Conservation (phyloP, 2,329 filamentous ascomycete genomes). For the Curvularia sp. region DNA sequence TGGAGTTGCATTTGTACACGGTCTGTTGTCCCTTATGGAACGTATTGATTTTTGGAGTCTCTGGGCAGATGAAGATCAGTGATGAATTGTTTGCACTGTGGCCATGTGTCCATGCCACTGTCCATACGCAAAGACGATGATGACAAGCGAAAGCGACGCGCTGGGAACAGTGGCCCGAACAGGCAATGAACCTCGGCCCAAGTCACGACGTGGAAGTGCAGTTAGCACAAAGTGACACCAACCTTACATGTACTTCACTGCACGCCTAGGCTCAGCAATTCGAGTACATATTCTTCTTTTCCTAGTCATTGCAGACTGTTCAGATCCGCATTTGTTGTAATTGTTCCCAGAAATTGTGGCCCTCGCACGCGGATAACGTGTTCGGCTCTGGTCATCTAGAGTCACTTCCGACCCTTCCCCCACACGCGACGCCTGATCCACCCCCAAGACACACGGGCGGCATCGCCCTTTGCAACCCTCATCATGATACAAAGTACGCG, state of each 20-base stretch:
- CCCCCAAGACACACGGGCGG: slow-evolving; percentile 9
- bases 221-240: slow-evolving; percentile 15
- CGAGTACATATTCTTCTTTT: not conserved
- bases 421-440: slow-evolving; percentile 27
- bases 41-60: not conserved
- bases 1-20: not conserved
- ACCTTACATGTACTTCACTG: slow-evolving; percentile 15
- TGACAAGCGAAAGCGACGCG: slow-evolving; percentile 2
- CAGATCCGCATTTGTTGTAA: not conserved
- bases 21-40: not conserved
- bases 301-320: not conserved
- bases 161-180: slow-evolving; percentile 21
- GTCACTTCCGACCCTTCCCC: slow-evolving; percentile 9
- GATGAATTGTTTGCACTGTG: not conserved
- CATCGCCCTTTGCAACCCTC: slow-evolving; percentile 11
- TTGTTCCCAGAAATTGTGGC: not conserved
- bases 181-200: slow-evolving; percentile 29
- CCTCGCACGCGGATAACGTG: not conserved
- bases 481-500: slow-evolving; percentile 74
- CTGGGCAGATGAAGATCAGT: not conserved
- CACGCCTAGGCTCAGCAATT: not conserved
- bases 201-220: slow-evolving; percentile 11
- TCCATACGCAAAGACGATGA: not conserved
- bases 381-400: not conserved
- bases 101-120: not conserved